Base-by-base conservation (phyloP, 164 flowering plant species). In the Dillenia suffruticosa region DNA sequence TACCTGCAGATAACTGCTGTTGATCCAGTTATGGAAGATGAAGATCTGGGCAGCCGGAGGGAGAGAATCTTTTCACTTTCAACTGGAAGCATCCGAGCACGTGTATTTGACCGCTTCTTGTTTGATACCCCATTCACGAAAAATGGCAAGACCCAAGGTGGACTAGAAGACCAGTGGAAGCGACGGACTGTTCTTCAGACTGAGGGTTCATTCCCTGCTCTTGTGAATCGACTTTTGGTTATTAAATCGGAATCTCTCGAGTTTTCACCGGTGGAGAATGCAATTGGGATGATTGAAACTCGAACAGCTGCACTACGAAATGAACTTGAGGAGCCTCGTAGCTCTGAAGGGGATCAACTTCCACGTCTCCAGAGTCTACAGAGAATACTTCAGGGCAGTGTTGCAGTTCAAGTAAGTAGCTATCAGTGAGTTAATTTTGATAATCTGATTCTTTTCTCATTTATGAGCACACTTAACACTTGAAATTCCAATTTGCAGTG, bases 351-450 rank as follows among this genome's bases (percentile, higher is more conserved):
- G 8, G 99, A 94, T 74, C 99, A 92, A 69, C 96, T 94, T 47
- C 99, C 97, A 55, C 92, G 99, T 16, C 88, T 94, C 44, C 97
- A 94, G 72, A 87, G 96, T 75, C 78, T 92, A 14, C 99, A 94
- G 72, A 88, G 99, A 70, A 94, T 94, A 76, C 97, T 94, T 46
- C 99, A 94, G 78, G 97, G 99, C 77, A 92, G 97, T 77, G 99
- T 94, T 58, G 99, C 99, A 12, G 99, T 94, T 65, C 99, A 94
- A 73, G 99, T 92, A 65, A 77, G 84, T 62, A 57, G 15, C 5
- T 57, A 11, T 9, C 40, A 32, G 6, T 32, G 6, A 32, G 40
- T 32, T 32, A 32, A 32, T 32, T 32, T 6, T 32, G 40, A 32
- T 32, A 32, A 32, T 4, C 0, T 32, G 40, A 32, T 32, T 32